Evolutionary conservation across 2,329 filamentous ascomycete genomes (phyloP).

Genomic region (Trichoderma hamatum): DNA sequence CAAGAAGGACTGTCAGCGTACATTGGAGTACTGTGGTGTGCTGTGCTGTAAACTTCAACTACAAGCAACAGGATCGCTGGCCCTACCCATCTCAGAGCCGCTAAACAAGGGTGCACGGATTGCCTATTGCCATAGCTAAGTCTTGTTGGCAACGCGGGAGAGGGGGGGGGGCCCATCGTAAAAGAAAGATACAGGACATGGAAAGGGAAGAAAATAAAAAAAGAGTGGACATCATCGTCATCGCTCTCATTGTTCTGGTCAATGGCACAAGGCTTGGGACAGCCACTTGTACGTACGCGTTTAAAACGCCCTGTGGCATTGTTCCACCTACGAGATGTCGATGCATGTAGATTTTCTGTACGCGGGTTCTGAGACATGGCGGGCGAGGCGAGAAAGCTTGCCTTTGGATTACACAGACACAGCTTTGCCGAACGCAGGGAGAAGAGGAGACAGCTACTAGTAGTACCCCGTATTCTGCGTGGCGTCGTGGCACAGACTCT

Average conservation of each 20-base stretch:
- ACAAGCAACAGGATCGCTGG: not conserved
- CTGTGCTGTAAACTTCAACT: not conserved
- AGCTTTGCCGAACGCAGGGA: not conserved
- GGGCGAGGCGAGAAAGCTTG: not conserved
- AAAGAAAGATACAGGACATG: not conserved
- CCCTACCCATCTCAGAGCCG: not conserved
- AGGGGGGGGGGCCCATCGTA: not conserved
- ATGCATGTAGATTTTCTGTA: not conserved
- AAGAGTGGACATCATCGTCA: not conserved
- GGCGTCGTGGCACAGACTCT: not conserved
- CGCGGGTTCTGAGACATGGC: not conserved
- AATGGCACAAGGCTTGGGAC: not conserved
- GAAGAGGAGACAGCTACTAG: not conserved
- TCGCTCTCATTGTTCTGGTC: not conserved
- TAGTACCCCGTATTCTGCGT: not conserved
- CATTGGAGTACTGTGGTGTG: not conserved
- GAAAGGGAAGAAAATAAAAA: not conserved
- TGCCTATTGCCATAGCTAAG: not conserved
- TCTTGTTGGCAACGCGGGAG: not conserved
- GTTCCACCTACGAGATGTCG: not conserved
- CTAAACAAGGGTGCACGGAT: constrained; percentile 1
- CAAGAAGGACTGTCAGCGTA: not conserved
- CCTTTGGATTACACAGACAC: not conserved
- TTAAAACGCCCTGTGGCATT: not conserved
- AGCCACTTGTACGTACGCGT: not conserved